A percentile compares a stretch with the other conserved stretches of the same genome.
Evolutionary conservation across 164 flowering plant species (phyloP).

Genomic region (Kingdonia uniflora): DNA sequence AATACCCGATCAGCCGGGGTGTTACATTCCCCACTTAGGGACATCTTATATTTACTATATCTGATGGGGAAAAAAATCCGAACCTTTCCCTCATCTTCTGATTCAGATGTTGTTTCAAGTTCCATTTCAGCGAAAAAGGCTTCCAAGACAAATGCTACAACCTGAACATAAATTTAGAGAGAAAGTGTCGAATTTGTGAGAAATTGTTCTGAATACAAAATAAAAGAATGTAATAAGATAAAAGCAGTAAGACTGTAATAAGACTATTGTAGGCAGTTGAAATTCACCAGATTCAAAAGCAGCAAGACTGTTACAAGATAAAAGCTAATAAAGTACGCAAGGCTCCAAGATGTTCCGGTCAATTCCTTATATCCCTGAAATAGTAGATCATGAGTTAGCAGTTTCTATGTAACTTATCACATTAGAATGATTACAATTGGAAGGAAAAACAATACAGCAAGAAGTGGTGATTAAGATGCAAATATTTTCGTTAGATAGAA

Average conservation of each 20-base stretch:
- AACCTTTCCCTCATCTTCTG: slow-evolving; percentile 44
- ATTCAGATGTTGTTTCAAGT: slow-evolving; percentile 36
- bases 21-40: no score
- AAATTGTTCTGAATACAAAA: no score
- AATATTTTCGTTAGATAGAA: no score
- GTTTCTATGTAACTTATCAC: background rate
- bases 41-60: no score
- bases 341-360: slow-evolving; percentile 69
- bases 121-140: slow-evolving; percentile 96
- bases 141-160: slow-evolving; percentile 91
- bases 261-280: background rate
- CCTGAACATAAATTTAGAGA: slow-evolving; percentile 30
- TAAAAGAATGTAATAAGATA: background rate
- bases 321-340: slow-evolving; percentile 72
- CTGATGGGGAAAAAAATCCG: no score
- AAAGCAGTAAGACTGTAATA: no score
- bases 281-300: slow-evolving; percentile 74
- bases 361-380: slow-evolving; percentile 74
- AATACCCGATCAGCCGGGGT: no score
- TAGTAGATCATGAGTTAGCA: background rate
- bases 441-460: no score
- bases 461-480: no score
- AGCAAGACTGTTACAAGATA: slow-evolving; percentile 71
- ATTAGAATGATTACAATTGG: no score
- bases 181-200: no score